phyloP scores from a whole-genome alignment of 139 green algal species.

The Auxenochlorella pyrenoidosa region DNA sequence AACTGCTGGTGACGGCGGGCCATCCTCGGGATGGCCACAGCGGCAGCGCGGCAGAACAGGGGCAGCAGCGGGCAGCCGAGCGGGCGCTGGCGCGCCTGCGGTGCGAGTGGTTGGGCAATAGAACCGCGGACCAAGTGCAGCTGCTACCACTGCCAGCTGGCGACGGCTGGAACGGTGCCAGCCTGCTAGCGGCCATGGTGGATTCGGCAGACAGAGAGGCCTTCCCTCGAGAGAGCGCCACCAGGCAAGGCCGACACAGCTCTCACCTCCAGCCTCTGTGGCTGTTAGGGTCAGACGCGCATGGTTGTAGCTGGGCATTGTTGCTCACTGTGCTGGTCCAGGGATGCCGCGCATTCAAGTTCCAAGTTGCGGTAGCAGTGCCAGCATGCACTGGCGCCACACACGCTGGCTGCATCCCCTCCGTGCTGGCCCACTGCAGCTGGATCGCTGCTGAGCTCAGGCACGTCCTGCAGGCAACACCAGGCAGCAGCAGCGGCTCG shows the following conservation, averaged over 20 bases:
- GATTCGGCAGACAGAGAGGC: neutral
- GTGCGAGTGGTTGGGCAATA: neutral
- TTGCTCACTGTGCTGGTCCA: neutral
- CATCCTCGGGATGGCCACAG: neutral
- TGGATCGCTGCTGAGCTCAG: conserved; percentile 12
- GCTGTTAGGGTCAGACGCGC: no score
- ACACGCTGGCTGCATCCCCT: no score
- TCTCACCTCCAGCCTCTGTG: no score
- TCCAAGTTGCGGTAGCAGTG: no score
- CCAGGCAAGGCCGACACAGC: neutral
- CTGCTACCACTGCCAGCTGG: neutral
- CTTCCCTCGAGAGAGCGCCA: conserved; percentile 14
- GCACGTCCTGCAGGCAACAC: neutral
- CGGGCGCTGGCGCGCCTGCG: neutral
- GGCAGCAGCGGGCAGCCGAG: neutral
- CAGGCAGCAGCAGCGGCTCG: neutral
- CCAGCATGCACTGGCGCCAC: no score
- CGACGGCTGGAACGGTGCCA: no score
- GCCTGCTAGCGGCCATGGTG: conserved; percentile 17
- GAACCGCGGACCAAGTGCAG: neutral
- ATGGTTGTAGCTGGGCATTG: neutral
- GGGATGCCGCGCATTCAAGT: neutral
- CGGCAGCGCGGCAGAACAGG: neutral
- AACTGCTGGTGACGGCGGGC: neutral
- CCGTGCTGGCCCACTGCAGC: neutral